Percentiles rank a stretch among this genome's conserved stretches.
Conservation (phyloP, 768 basidiomycete species). For the Russula sp. region DNA sequence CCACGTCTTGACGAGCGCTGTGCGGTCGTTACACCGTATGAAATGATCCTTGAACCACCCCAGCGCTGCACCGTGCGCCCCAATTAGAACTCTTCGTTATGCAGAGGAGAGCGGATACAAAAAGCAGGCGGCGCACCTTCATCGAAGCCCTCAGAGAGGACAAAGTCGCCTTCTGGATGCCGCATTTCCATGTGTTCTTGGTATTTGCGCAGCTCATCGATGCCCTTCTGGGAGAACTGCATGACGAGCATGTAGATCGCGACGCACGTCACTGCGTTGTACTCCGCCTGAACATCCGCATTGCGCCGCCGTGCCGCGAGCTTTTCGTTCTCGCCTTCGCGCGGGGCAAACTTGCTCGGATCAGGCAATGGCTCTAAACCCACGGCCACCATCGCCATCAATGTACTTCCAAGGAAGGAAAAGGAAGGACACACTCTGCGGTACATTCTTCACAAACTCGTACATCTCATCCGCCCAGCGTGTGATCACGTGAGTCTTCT, state of each 20-base stretch:
- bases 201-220: conserved; percentile 70
- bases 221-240: conserved; percentile 90
- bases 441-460: conserved; percentile 77
- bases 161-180: conserved; percentile 67
- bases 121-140: conserved; percentile 46
- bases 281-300: conserved; percentile 74
- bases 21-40: conserved; percentile 90
- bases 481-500: conserved; percentile 91
- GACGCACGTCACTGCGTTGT: conserved; percentile 78
- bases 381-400: conserved; percentile 15
- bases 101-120: not conserved
- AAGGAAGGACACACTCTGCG: conserved; percentile 57
- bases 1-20: conserved; percentile 84
- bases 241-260: conserved; percentile 89
- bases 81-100: conserved; percentile 18
- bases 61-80: conserved; percentile 44
- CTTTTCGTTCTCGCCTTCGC: conserved; percentile 67
- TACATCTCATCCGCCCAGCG: conserved; percentile 96
- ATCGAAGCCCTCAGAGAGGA: conserved; percentile 74
- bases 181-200: conserved; percentile 81
- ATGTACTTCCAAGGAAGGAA: not conserved
- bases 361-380: conserved; percentile 70
- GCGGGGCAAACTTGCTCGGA: conserved; percentile 64
- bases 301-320: conserved; percentile 63
- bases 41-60: conserved; percentile 93